Evolutionary conservation across 2,329 filamentous ascomycete genomes (phyloP).

Genomic region (Trichoderma sp.): DNA sequence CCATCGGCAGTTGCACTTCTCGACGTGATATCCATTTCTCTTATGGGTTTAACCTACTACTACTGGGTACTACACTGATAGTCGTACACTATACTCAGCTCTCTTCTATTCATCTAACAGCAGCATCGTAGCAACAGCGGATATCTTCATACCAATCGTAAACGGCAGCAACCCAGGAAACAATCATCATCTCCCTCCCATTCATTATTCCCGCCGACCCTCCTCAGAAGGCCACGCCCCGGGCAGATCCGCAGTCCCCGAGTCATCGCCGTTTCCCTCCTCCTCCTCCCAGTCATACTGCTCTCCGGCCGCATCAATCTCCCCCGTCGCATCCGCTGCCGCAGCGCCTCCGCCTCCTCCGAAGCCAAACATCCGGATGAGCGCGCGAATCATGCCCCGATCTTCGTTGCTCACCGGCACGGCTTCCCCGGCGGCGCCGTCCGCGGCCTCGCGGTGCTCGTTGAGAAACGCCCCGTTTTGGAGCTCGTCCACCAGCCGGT

Average conservation of each 20-base stretch:
- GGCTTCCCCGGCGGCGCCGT: constrained; percentile 36
- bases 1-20: too few relatives aligned
- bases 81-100: too few relatives aligned
- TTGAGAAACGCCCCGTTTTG: background rate
- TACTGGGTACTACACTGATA: too few relatives aligned
- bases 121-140: too few relatives aligned
- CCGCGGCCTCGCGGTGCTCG: background rate
- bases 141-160: background rate
- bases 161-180: background rate
- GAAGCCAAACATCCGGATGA: constrained; percentile 37
- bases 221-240: constrained; percentile 43
- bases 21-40: too few relatives aligned
- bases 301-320: constrained; percentile 3
- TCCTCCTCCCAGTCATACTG: background rate
- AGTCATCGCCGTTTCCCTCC: background rate
- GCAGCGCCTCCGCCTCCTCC: constrained; percentile 3
- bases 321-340: constrained; percentile 25
- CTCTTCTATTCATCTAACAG: too few relatives aligned
- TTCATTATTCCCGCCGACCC: constrained; percentile 17
- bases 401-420: constrained; percentile 34
- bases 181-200: too few relatives aligned
- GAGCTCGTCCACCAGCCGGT: constrained; percentile 4
- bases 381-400: constrained; percentile 36
- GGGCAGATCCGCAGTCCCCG: constrained; percentile 31
- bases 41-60: too few relatives aligned